Conservation (phyloP, 257 asterid genomes). For the Paraleonurus japonicus region DNA sequence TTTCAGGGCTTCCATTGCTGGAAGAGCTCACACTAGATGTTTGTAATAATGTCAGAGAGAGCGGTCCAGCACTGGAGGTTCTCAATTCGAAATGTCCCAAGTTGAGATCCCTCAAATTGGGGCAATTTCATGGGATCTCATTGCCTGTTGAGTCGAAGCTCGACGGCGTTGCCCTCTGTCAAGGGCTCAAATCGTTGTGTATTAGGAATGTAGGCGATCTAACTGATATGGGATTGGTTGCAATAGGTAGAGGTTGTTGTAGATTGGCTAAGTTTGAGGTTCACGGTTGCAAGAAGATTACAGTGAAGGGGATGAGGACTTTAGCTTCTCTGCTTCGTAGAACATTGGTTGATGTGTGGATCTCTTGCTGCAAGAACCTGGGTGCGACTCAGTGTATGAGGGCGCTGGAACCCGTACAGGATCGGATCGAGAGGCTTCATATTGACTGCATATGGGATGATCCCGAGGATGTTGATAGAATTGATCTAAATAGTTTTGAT, state of each 20-base stretch:
- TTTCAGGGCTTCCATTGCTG: constrained; percentile 64
- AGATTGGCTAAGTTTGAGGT: constrained; percentile 67
- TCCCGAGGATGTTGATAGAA: constrained; percentile 41
- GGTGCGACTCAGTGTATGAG: constrained; percentile 56
- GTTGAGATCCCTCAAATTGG: constrained; percentile 66
- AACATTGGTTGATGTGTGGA: constrained; percentile 73
- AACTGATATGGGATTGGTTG: constrained; percentile 88
- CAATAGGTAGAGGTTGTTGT: constrained; percentile 84
- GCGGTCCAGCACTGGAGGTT: constrained; percentile 78
- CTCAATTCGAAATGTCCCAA: constrained; percentile 65
- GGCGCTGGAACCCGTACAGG: constrained; percentile 78
- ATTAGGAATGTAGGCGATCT: constrained; percentile 70
- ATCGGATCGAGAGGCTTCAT: constrained; percentile 70
- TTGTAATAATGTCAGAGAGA: constrained; percentile 63
- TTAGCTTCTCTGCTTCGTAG: constrained; percentile 51
- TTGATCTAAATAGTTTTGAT: constrained; percentile 46
- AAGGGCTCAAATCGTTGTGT: constrained; percentile 62
- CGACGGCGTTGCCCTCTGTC: constrained; percentile 83
- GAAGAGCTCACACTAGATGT: constrained; percentile 76
- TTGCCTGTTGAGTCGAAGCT: constrained; percentile 67
- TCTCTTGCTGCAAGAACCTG: constrained; percentile 79
- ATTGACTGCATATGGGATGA: constrained; percentile 79
- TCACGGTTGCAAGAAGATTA: constrained; percentile 70
- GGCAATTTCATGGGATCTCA: constrained; percentile 80
- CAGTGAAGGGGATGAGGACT: constrained; percentile 79